Evolutionary conservation across 1,284 basidiomycete genomes (phyloP), one percentile per base, ranked within the genome.

Genomic region (Tranzscheliella williamsii): DNA sequence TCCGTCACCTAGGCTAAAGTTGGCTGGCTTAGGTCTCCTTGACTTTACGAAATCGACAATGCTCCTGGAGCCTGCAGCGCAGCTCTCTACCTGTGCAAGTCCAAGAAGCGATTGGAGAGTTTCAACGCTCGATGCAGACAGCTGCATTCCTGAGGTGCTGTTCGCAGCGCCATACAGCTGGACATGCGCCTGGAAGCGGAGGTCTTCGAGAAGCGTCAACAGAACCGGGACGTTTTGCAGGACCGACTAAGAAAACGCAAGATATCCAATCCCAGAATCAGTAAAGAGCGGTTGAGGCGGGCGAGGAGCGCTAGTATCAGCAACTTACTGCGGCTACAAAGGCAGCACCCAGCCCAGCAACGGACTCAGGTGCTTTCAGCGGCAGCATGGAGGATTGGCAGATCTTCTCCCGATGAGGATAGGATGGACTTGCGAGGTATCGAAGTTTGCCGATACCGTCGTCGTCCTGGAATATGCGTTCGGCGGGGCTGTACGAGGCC

Each of bases 1-100:
- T 5, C 58, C 58, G 36, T 62, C 58, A n/a, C 58, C 58, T 3
- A 55, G 33, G 4, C 47, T 47, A 38, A 62, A 17, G 17, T 62
- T 55, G 27, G 34, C 24, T 4, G 51, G 39, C 24, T 43, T 40
- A 26, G 32, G 23, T 0, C 52, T 40, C 34, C 58, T 45, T 16
- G 43, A 40, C 2, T 52, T 42, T 1, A 32, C 58, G 33, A 62
- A 62, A 41, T 55, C 58, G 17, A 52, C 5, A 2, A 62, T 33
- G 8, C 27, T 51, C 18, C 21, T 15, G 6, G 24, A 17, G 6
- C 11, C 23, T 1, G 23, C 16, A 4, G 23, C 3, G 18, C 4
- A 4, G 26, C 17, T 6, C 5, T 39, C 22, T 12, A 37, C n/a
- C 18, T 21, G 8, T 21, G 21, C 21, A 22, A 11, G 35, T 13